These are phyloP conservation scores for Leishmania tarentolae DNA, from an alignment of 208 protist genomes.

Conservation along the genomic window DNA sequence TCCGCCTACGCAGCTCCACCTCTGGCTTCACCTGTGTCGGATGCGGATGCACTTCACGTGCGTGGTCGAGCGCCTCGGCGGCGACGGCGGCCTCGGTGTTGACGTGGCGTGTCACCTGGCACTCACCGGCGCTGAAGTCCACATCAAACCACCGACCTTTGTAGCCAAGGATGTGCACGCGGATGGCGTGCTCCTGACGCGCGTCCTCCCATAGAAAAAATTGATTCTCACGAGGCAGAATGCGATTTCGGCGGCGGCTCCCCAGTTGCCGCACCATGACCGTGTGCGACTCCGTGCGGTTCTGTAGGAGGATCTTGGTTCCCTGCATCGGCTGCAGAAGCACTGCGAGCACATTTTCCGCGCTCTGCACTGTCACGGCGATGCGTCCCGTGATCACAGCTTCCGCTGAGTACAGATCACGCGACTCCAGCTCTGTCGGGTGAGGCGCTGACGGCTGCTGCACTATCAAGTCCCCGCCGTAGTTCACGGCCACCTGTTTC, in stretches of 20 bases:
- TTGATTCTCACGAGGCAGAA: slow-evolving; percentile 71
- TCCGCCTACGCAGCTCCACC: slow-evolving; percentile 7
- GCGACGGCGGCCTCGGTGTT: slow-evolving; percentile 16
- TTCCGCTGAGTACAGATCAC: slow-evolving; percentile 32
- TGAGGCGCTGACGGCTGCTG: slow-evolving; percentile 33
- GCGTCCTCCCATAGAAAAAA: slow-evolving; percentile 84
- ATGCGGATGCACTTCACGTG: slow-evolving; percentile 23
- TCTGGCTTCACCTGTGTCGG: slow-evolving; percentile 20
- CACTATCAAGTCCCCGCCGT: slow-evolving; percentile 40
- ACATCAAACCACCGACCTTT: slow-evolving; percentile 81
- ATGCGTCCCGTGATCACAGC: slow-evolving; percentile 77
- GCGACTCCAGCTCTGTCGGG: slow-evolving; percentile 25
- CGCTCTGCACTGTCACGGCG: slow-evolving; percentile 57
- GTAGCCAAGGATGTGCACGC: slow-evolving; percentile 62
- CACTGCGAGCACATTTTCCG: slow-evolving; percentile 64
- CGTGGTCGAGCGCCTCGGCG: slow-evolving; percentile 25
- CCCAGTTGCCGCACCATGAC: slow-evolving; percentile 74
- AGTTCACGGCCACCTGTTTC: slow-evolving; percentile 39
- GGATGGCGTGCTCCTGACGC: slow-evolving; percentile 50
- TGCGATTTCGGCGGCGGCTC: slow-evolving; percentile 53
- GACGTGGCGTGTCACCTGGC: slow-evolving; percentile 50
- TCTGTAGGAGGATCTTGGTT: slow-evolving; percentile 78
- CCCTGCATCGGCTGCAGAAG: slow-evolving; percentile 52
- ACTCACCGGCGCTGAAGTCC: slow-evolving; percentile 71
- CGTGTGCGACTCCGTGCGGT: slow-evolving; percentile 44